These are phyloP conservation scores for Tagetes erecta DNA, from an alignment of 129 eudicot genomes.

Conservation along the genomic window DNA sequence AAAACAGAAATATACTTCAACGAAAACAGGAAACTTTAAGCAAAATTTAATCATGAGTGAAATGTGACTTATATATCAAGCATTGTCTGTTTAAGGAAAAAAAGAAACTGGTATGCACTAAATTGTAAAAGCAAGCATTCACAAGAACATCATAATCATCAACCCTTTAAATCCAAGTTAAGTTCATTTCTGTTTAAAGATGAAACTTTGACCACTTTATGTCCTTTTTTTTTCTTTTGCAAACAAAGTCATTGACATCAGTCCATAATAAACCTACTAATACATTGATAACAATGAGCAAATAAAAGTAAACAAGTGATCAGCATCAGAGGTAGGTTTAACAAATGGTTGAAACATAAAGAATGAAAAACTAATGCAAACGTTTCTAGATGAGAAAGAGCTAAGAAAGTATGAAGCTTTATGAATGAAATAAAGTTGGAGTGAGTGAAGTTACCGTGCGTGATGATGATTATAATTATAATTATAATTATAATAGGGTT, in stretches of 20 bases:
- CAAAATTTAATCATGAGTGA: conserved; percentile 15
- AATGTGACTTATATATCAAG: conserved; percentile 16
- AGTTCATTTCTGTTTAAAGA: conserved; percentile 13
- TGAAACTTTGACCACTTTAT: conserved; percentile 13
- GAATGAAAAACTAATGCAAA: no score
- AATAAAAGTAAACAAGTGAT: not conserved
- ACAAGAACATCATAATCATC: not conserved
- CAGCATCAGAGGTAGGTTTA: no score
- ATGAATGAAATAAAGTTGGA: not conserved
- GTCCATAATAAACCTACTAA: not conserved
- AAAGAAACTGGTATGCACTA: not conserved
- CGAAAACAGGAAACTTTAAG: conserved; percentile 15
- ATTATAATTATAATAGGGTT: conserved; percentile 6
- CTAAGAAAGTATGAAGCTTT: not conserved
- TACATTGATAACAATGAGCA: not conserved
- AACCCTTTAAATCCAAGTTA: conserved; percentile 4
- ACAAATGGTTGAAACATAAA: no score
- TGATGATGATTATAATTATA: no score
- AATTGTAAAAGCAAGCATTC: conserved; percentile 11
- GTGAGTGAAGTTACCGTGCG: conserved; percentile 19
- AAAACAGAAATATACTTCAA: conserved; percentile 1
- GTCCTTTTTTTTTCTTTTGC: not conserved
- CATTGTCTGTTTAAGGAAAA: conserved; percentile 1
- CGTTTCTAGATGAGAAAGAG: not conserved
- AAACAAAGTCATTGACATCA: not conserved